phyloP scores from a whole-genome alignment of 192 early-diverging fungal genomes.

The Irineochytrium annulatum region DNA sequence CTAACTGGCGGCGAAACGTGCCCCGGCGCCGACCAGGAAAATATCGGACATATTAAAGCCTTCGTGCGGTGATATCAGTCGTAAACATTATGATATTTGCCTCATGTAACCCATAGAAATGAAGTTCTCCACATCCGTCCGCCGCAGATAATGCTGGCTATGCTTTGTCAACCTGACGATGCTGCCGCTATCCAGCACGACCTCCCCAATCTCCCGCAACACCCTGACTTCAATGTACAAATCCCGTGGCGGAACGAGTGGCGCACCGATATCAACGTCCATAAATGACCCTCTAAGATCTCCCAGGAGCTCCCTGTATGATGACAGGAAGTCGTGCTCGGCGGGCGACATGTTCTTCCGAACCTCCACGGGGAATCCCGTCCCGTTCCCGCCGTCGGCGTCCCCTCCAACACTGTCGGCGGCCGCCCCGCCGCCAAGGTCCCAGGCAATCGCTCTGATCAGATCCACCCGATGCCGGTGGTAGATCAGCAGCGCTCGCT shows the following conservation, averaged over 20 bases:
- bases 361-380: not conserved
- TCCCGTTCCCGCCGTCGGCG: not conserved
- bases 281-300: conserved; percentile 61
- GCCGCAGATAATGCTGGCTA: conserved; percentile 79
- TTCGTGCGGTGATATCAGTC: too few relatives aligned
- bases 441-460: conserved; percentile 67
- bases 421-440: conserved; percentile 46
- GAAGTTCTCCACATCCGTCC: conserved; percentile 85
- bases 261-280: conserved; percentile 73
- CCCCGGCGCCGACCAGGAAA: too few relatives aligned
- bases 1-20: too few relatives aligned
- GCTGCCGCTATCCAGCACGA: conserved; percentile 80
- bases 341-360: conserved; percentile 38
- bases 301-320: conserved; percentile 63
- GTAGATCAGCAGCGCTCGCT: conserved; percentile 86
- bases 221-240: conserved; percentile 91
- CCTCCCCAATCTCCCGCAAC: conserved; percentile 81
- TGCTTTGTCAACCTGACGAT: conserved; percentile 67
- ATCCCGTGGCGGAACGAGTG: conserved; percentile 81
- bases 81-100: conserved; percentile 66
- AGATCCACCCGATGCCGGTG: conserved; percentile 67
- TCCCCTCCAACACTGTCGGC: conserved; percentile 7
- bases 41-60: too few relatives aligned
- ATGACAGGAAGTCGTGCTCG: conserved; percentile 60
- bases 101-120: conserved; percentile 80